These are phyloP conservation scores for Hericium alpestre DNA, from an alignment of 768 basidiomycete genomes.

Conservation along the genomic window DNA sequence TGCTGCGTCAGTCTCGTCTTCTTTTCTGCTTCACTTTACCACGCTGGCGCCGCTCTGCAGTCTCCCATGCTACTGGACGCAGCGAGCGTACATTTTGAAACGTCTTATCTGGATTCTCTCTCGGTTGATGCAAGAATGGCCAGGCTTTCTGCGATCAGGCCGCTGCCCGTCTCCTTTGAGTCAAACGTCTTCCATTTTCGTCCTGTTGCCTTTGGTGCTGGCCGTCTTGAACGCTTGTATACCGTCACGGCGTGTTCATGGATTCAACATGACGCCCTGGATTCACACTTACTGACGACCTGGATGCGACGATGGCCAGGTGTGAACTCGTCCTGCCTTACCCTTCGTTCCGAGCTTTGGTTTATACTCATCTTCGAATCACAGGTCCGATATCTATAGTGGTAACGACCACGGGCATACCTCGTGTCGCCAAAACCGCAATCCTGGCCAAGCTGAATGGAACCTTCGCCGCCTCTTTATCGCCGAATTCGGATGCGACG, in stretches of 20 bases:
- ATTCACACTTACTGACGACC: slow-evolving; percentile 16
- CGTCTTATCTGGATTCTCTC: slow-evolving; percentile 5
- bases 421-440: background rate
- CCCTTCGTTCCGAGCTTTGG: no score
- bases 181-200: slow-evolving; percentile 11
- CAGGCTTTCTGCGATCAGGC: slow-evolving; percentile 18
- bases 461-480: no score
- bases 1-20: slow-evolving; percentile 6
- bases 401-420: slow-evolving; percentile 1
- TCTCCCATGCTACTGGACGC: no score
- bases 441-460: background rate
- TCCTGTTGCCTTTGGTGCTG: background rate
- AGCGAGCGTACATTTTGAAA: background rate
- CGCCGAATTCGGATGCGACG: background rate
- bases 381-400: slow-evolving; percentile 10
- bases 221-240: slow-evolving; percentile 1
- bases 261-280: slow-evolving; percentile 28
- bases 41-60: background rate
- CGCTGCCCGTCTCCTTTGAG: slow-evolving; percentile 12
- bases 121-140: slow-evolving; percentile 4
- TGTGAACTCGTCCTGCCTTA: slow-evolving; percentile 6
- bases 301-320: slow-evolving; percentile 38
- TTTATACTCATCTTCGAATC: no score
- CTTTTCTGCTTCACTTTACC: slow-evolving; percentile 10
- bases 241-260: slow-evolving; percentile 41